Evolutionary conservation across 2,329 filamentous ascomycete species (phyloP), one percentile per base, ranked within the genome.

Genomic region (Alternaria angustiovoidea): DNA sequence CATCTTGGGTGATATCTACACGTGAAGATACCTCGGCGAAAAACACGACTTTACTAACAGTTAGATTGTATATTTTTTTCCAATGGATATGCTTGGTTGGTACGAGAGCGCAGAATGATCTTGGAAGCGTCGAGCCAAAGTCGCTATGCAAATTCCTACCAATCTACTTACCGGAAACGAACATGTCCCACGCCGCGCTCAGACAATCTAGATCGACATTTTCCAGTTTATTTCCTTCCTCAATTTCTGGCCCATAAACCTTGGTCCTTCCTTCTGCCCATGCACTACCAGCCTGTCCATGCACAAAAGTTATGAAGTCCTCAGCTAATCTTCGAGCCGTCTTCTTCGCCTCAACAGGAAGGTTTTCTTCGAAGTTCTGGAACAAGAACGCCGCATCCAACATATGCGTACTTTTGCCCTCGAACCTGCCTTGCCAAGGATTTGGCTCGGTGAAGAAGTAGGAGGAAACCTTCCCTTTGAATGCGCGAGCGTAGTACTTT

Each of bases 401-500:
- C 51, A 72, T 54, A 56, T 75, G 73, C n/a, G 58, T 70, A 5
- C 67, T 53, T 9, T 39, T 41, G 5, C 71, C 70, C 26, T 71
- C 67, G 59, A 68, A 68, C 6, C 42, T 22, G 4, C 72, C 73
- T 7, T 72, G 63, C 71, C 69, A 75, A 2, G 68, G 69, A 60
- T 73, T 74, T 3, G 51, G 56, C 36, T 68, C 59, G 20, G 70
- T 63, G 56, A 75, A 72, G 16, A 66, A 51, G 51, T 71, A 74
- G 20, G 56, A 61, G 39, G 58, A 71, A 4, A 56, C 48, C 20
- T 58, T 68, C 1, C 66, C 61, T 6, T 64, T 62, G 53, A 64
- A 75, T 3, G 62, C 61, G 16, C 68, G 54, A 1, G 80, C 81
- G 32, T 79, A 78, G 5, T 75, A 67, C 7, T 79, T 36, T 0